phyloP scores from a whole-genome alignment of 2,329 filamentous ascomycete genomes.

The Ilyonectria sp. region DNA sequence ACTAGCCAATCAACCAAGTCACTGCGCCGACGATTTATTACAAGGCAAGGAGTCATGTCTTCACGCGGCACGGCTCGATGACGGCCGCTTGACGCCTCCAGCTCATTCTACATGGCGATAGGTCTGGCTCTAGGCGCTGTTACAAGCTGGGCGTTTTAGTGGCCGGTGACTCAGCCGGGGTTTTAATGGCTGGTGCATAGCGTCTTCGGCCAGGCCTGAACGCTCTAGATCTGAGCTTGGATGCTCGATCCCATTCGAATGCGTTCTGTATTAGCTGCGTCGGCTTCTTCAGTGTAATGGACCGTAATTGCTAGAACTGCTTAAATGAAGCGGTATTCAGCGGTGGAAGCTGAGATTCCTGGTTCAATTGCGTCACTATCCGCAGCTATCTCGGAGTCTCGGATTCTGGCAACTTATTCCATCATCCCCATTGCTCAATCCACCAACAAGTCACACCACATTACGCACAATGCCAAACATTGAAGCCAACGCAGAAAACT shows the following conservation, averaged over 20 bases:
- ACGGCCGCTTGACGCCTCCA: background rate
- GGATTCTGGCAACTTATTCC: background rate
- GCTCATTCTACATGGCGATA: background rate
- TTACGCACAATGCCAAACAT: constrained; percentile 36
- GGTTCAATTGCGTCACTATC: constrained; percentile 40
- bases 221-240: constrained; percentile 19
- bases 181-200: background rate
- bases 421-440: constrained; percentile 7
- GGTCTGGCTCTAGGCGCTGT: background rate
- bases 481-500: constrained; percentile 49
- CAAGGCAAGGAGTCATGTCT: background rate
- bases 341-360: background rate
- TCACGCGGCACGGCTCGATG: background rate
- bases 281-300: background rate
- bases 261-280: constrained; percentile 13
- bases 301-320: background rate
- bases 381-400: background rate
- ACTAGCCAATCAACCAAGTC: background rate
- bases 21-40: background rate
- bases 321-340: constrained; percentile 1
- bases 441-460: constrained; percentile 13
- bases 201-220: background rate
- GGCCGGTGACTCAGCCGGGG: constrained; percentile 42
- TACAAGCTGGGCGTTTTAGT: constrained; percentile 18
- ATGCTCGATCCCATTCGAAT: constrained; percentile 34